Evolutionary conservation across 768 basidiomycete species (phyloP), one percentile per base, ranked within the genome.

Genomic region (Rickenella mellea): DNA sequence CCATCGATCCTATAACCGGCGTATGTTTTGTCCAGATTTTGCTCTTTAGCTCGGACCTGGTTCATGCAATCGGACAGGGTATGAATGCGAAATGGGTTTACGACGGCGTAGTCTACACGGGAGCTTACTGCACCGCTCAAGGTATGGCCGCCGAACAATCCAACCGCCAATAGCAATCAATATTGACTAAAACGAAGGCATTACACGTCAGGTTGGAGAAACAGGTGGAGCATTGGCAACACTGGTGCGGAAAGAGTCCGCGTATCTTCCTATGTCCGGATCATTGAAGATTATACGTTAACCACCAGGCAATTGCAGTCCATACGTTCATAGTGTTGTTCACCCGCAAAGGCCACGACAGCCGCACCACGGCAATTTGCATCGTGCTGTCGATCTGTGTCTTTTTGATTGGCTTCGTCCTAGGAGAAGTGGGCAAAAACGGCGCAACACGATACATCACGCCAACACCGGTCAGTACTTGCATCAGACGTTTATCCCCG

Each of bases 281-380:
- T 11, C 40, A 30, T 11, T 36, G 19, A 36, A 10, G 33, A 14
- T 4, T 22, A 14, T 33, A 36, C 33, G 33, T 14, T 33, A 15
- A 33, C 15, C 10, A 36, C 32, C 48, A 68, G 65, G 15, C 55
- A 11, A 65, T 71, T 15, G 56, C 66, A 0, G 29, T 66, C 5
- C 67, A 68, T 52, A 70, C 70, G 0, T 68, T 71, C 48, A 41
- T 62, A 2, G 64, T 62, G 9, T 45, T 71, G 15, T 67, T 63
- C 63, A 55, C 51, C 40, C 58, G 61, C 20, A 57, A 51, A 42
- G 54, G 53, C 21, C 47, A 59, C 17, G 28, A 48, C 19, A 55
- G 55, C 14, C 52, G 62, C 37, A 36, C 42, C 8, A 19, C 56
- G 22, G 62, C 63, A 10, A 41, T 50, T 28, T 24, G 51, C 24